Base-by-base conservation (phyloP, 495 filamentous ascomycete species). In the Letharia columbiana region DNA sequence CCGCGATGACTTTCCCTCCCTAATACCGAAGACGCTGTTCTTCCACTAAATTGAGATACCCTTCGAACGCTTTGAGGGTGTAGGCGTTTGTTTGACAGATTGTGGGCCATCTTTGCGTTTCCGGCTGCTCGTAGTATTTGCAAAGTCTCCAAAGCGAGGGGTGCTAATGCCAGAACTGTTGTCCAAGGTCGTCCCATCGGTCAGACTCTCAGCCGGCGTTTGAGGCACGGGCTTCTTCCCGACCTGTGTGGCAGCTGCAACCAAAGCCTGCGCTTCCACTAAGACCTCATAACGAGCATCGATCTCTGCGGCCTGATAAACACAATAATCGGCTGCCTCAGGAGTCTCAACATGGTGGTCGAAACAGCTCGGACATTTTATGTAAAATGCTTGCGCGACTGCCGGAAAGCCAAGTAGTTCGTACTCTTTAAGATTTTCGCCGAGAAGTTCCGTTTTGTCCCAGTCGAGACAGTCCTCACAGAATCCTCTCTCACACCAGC, bases 401-500 rank as follows among this genome's bases (percentile, higher is more conserved):
- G 73, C 71, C 1, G 72, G 73, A 61, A 83, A 83, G 0, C 75
- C 77, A 0, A 86, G 73, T 23, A 78, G 69, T 60, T 86, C 77
- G 65, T 77, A 83, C 69, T 85, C 83, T 7, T 74, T 69, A 15
- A 83, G 70, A 47, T 70, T 81, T 10, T 82, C 80, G 6, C 82
- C 84, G 5, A 88, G 65, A 1, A 86, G 77, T 15, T 74, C 70
- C 2, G 80, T 79, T 33, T 73, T 76, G 9, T 82, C 77, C 72
- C 80, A 87, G 47, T 88, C 78, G 1, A 88, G 67, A 68, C 86
- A 88, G 45, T 86, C 79, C 60, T 88, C 86, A 66, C 86, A 89
- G 66, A 75, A 88, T 3, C 80, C 85, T 1, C 71, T 68, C 61
- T 81, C 77, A 69, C 86, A 89, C 73, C 75, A 81, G 0, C 82